Evolutionary conservation across 306 rosid genomes (phyloP).

Genomic region (Lathyrus aphaca): DNA sequence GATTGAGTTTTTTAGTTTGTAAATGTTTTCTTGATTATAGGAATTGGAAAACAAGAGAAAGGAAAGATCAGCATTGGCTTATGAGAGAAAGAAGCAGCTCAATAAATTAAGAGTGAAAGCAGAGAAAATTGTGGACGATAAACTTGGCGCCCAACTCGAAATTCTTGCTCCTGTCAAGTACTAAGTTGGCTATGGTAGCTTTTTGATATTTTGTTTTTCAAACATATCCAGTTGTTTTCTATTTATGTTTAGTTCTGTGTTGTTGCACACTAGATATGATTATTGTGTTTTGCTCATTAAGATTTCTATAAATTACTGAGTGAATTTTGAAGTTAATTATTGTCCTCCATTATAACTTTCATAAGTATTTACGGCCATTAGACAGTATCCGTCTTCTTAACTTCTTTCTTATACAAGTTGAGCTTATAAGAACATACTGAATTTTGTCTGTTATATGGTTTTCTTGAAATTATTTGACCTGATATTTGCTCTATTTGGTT

Average conservation of each 20-base stretch:
- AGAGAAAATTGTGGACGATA: not conserved
- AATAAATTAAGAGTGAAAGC: not conserved
- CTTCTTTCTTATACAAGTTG: not conserved
- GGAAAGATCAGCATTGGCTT: not conserved
- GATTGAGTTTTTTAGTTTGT: not conserved
- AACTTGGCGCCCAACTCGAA: not conserved
- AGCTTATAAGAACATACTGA: not conserved
- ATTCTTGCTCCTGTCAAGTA: conserved; percentile 9
- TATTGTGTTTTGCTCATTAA: not conserved
- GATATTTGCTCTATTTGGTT: no score
- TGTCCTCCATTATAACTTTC: not conserved
- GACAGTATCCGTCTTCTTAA: not conserved
- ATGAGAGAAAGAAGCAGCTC: conserved; percentile 1
- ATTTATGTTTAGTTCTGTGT: not conserved
- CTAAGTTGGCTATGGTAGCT: not conserved
- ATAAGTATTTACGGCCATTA: not conserved
- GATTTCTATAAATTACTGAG: not conserved
- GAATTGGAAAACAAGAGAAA: conserved; percentile 9
- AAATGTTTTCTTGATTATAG: not conserved
- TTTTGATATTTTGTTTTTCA: not conserved
- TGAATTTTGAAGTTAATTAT: no score
- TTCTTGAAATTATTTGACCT: no score
- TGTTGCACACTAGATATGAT: not conserved
- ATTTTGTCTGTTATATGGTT: no score
- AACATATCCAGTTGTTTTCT: not conserved